Evolutionary conservation across 495 filamentous ascomycete species (phyloP).

Genomic region (Mytilinidion resinicola): DNA sequence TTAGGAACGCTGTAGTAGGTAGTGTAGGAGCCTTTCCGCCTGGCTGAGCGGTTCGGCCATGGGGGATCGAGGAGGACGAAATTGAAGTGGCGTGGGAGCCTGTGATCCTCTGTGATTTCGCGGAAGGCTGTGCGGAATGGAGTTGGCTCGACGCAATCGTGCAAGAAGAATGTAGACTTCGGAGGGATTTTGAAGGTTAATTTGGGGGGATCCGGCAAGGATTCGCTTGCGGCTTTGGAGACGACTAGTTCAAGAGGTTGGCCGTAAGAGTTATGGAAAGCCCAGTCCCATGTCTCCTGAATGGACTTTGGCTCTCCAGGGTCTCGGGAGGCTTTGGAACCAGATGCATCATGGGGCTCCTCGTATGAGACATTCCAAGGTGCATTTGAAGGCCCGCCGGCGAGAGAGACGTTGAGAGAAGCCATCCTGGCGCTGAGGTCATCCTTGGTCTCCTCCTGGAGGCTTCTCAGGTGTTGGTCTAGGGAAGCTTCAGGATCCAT

Average conservation of each 20-base stretch:
- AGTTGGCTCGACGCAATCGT: conserved; percentile 24
- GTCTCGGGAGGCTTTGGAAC: neutral
- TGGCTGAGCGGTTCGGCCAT: conserved; percentile 86
- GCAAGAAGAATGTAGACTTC: conserved; percentile 46
- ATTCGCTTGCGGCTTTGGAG: conserved; percentile 14
- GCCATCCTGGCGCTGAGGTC: neutral
- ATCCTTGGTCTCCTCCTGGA: conserved; percentile 2
- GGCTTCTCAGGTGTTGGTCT: neutral
- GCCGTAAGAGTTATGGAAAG: conserved; percentile 28
- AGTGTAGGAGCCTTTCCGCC: conserved; percentile 55
- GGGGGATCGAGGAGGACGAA: conserved; percentile 86
- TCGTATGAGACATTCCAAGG: conserved; percentile 12
- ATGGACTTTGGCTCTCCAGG: neutral
- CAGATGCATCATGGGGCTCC: neutral
- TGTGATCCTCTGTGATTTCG: conserved; percentile 22
- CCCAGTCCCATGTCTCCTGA: conserved; percentile 17
- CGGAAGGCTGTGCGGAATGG: conserved; percentile 29
- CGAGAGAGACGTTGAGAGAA: neutral
- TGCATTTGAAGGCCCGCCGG: conserved; percentile 6
- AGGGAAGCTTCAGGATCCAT: conserved; percentile 7
- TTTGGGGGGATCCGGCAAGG: conserved; percentile 18
- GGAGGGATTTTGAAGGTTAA: conserved; percentile 47
- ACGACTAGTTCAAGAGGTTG: conserved; percentile 8
- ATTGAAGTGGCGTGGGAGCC: conserved; percentile 51
- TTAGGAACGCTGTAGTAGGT: conserved; percentile 40